Conservation (phyloP, 2,329 filamentous ascomycete genomes). For the Botrytis hyacinthi region DNA sequence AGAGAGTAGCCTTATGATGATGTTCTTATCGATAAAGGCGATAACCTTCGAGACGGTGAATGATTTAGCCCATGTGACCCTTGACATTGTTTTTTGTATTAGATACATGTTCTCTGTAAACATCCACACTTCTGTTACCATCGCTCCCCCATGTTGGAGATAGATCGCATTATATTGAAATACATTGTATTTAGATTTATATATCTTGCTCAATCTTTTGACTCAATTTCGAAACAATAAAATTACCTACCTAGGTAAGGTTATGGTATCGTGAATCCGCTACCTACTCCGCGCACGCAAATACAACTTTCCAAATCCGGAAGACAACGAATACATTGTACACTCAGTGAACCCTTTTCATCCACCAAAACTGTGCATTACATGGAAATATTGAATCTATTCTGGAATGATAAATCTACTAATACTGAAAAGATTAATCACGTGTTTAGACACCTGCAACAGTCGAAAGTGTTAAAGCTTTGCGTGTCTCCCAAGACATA, state of each 20-base stretch:
- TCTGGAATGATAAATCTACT: background rate
- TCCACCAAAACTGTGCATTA: background rate
- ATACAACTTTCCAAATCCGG: background rate
- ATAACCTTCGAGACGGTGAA: conserved; percentile 7
- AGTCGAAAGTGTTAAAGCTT: background rate
- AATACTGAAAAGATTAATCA: background rate
- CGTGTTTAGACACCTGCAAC: background rate
- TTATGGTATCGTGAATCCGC: background rate
- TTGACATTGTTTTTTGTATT: background rate
- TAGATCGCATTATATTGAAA: background rate
- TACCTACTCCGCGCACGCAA: background rate
- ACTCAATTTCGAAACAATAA: background rate
- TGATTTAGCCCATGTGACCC: conserved; percentile 7
- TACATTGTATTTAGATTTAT: background rate
- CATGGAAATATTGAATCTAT: background rate
- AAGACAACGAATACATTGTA: background rate
- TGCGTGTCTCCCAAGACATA: background rate
- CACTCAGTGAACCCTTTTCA: background rate
- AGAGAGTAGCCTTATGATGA: conserved; percentile 19
- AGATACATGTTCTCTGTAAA: background rate
- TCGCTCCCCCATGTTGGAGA: too few relatives aligned
- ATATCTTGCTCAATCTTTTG: background rate
- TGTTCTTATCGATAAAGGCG: conserved; percentile 20
- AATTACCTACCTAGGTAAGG: background rate
- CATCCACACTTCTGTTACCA: background rate